Base-by-base conservation (phyloP, 495 filamentous ascomycete species). In the Glarea lozoyensis region DNA sequence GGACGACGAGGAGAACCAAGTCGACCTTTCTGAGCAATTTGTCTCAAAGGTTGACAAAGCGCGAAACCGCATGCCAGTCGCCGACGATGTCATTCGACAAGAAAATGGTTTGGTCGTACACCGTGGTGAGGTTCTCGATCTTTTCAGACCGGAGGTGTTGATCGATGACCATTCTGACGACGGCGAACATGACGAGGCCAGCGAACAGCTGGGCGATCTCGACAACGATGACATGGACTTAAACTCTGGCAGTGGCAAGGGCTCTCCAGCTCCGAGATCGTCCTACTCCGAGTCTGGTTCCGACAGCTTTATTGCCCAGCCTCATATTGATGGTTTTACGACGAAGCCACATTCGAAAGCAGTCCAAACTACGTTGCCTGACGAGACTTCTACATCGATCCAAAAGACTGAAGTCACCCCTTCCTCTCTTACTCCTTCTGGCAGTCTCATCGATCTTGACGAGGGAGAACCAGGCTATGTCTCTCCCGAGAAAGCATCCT, bases 91-190 rank as follows among this genome's bases (percentile, higher is more conserved):
- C 11, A 25, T 64, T 10, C 27, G 49, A 21, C 62, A 55, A 29
- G 54, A 52, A 13, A 43, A 60, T 29, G 61, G 60, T 33, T 42
- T 58, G n/a, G 56, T 54, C 27, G 30, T 53, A 32, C 62, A 62
- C 49, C 60, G 50, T 7, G 65, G 64, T 35, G 62, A 67, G 32
- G 43, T 58, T 19, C 54, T 67, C 32, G 50, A 58, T 34, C 49
- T 68, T 5, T 66, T 66, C 42, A 42, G 39, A 18, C 39, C 42
- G 5, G 39, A 44, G 35, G 5, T 19, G 12, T 46, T 43, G n/a
- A 38, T 24, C 19, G 42, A 42, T n/a, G 12, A 16, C 17, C 30
- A 42, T 10, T 29, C 25, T 7, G 25, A 7, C 7, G 25, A 29
- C n/a, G n/a, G 25, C 25, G 25, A 29, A 7, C 7, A n/a, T 29